Evolutionary conservation across 768 basidiomycete genomes (phyloP).

Genomic region (Suillus weaverae): DNA sequence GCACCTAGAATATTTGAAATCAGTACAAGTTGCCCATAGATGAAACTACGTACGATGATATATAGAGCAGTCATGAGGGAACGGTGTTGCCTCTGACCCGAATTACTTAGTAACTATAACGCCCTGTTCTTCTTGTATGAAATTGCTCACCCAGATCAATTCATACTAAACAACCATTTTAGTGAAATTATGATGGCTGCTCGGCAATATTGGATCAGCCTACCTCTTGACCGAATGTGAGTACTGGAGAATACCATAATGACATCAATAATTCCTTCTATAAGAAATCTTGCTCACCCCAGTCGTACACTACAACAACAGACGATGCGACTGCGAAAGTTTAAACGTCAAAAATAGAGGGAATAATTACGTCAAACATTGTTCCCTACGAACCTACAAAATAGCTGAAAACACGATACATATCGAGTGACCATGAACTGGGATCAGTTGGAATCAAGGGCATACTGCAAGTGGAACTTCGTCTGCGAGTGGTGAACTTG

Average conservation of each 20-base stretch:
- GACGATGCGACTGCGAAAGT: background rate
- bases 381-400: background rate
- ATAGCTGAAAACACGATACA: background rate
- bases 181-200: background rate
- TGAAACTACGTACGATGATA: background rate
- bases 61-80: slow-evolving; percentile 2
- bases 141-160: background rate
- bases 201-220: background rate
- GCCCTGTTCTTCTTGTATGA: background rate
- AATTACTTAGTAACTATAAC: background rate
- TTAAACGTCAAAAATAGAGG: background rate
- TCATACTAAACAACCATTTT: background rate
- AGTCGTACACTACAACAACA: background rate
- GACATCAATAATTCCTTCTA: background rate
- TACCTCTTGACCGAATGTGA: slow-evolving; percentile 2
- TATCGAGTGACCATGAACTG: background rate
- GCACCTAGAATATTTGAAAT: background rate
- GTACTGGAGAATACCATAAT: background rate
- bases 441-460: background rate
- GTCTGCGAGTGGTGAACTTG: background rate
- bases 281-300: background rate
- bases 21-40: background rate
- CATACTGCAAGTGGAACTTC: background rate
- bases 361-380: background rate
- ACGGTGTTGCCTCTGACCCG: background rate